Base-by-base conservation (phyloP, 768 basidiomycete genomes). In the Lyophyllum decastes region DNA sequence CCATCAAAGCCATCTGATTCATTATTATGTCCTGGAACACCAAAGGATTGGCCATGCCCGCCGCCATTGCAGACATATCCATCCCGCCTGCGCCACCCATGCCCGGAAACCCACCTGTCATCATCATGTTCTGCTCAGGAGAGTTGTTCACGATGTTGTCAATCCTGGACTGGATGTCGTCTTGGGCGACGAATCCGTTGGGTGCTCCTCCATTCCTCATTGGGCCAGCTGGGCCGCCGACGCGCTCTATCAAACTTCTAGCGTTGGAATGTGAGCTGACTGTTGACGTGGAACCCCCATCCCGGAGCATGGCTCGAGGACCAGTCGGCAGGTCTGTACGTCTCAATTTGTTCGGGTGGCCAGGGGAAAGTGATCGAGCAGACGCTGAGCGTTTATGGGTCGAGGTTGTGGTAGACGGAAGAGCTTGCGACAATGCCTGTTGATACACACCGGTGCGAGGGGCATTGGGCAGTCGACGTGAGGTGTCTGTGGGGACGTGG, bases 1-100 rank as follows among this genome's bases (percentile, higher is more conserved):
- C 86, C 94, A 95, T 95, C 66, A 95, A 80, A 25, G 92, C 89
- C 90, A 93, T 92, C 69, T 94, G 89, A 70, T 83, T 90, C 83
- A 91, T 87, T 85, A 95, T 87, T 82, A 95, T 88, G 69, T 93
- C 93, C 72, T 94, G 94, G 63, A 95, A 72, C 72, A 89, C 73
- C 59, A 91, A 62, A 40, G 89, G 87, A 64, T 87, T 92, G 46
- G 81, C 73, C 76, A 83, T 83, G 55, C 73, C 77, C 35, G 78
- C 79, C 76, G 78, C 79, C 76, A 86, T 77, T 8, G 80, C 76
- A 55, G 76, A 79, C 83, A 89, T 87, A 68, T 92, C 86, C 82
- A 89, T 82, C 41, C 77, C 75, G 60, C 71, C 68, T 64, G 72
- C 68, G 47, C 66, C 70, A 57, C 67, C 68, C 71, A 74, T 75